Base-by-base conservation (phyloP, 2,329 filamentous ascomycete genomes). In the Colletotrichum camelliae region DNA sequence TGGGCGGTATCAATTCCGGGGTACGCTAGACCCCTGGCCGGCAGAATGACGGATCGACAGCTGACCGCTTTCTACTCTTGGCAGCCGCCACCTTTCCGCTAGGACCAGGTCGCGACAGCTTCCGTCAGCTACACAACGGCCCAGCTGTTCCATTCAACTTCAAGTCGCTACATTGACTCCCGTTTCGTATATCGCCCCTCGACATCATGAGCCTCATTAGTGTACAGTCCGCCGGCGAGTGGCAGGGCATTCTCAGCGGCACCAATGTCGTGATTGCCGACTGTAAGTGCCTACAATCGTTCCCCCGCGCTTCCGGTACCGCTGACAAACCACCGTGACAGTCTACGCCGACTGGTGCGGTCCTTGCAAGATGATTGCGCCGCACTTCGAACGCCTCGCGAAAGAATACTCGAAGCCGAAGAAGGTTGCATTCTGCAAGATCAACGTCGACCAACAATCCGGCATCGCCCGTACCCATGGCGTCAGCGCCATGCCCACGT, bases 291-390 rank as follows among this genome's bases (percentile, higher is more conserved):
- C 57, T 57, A 39, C 9, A 57, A 24, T 13, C 24, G 15, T 16
- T 58, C 39, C 61, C 67, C 72, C 52, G 67, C 70, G 68, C 77
- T 67, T 72, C 35, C 66, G 37, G n/a, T 16, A 29, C 31, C 64
- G 58, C 69, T 75, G 70, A 76, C 80, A 84, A 82, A 83, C 79
- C 75, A 21, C 68, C 55, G 15, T 79, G 80, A 66, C 80, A 97
- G 95, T 98, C 89, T 97, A 97, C 83, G 96, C 96, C 84, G 94
- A 97, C 86, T 98, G 95, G 95, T 98, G 96, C 85, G 94, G 94
- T 72, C 96, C 96, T 81, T 98, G 96, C 91, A 97, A 97, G 87
- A 91, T 94, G 83, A 97, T 98, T 79, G 95, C 95, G 66, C 96
- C 96, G 24, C 91, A 94, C 73, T 98, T 97, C 85, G 95, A 98